Conservation (phyloP, 2,329 filamentous ascomycete species). For the Diaporthe sp. region DNA sequence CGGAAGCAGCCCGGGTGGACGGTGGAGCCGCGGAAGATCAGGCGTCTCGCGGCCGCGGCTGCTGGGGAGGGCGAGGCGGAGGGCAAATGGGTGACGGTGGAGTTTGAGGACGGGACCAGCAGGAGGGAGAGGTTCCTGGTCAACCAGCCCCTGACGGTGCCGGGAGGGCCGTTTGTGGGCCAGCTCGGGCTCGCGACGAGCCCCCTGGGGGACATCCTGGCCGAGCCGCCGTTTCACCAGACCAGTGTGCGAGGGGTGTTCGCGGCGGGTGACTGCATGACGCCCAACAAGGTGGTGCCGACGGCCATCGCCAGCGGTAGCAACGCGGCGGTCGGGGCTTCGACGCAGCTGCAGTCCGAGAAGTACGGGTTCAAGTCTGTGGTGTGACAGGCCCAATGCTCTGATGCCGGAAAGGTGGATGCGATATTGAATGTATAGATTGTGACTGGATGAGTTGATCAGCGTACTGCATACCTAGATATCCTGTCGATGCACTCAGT, state of each 20-base stretch:
- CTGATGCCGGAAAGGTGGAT: neutral
- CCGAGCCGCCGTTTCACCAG: slow-evolving; percentile 19
- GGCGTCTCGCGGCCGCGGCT: neutral
- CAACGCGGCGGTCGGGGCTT: slow-evolving; percentile 21
- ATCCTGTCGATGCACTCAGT: neutral
- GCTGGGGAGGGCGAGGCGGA: neutral
- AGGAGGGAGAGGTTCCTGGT: slow-evolving; percentile 24
- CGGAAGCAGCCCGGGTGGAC: slow-evolving; percentile 10
- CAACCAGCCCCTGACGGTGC: slow-evolving; percentile 23
- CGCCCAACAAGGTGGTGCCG: slow-evolving; percentile 26
- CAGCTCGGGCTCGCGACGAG: slow-evolving; percentile 26
- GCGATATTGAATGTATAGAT: neutral
- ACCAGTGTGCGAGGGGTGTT: slow-evolving; percentile 29
- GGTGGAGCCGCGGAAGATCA: slow-evolving; percentile 19
- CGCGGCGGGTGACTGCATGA: slow-evolving; percentile 30
- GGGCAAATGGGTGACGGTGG: neutral
- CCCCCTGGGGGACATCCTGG: slow-evolving; percentile 18
- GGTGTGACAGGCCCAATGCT: neutral
- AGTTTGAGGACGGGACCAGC: slow-evolving; percentile 25
- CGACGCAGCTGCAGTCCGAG: slow-evolving; percentile 27
- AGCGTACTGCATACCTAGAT: neutral
- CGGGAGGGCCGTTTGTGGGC: slow-evolving; percentile 20
- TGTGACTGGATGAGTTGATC: neutral
- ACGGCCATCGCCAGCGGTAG: slow-evolving; percentile 18
- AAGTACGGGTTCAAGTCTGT: slow-evolving; percentile 15